Evolutionary conservation across 768 basidiomycete genomes (phyloP), one percentile per base, ranked within the genome.

Genomic region (Mycena rebaudengoi): DNA sequence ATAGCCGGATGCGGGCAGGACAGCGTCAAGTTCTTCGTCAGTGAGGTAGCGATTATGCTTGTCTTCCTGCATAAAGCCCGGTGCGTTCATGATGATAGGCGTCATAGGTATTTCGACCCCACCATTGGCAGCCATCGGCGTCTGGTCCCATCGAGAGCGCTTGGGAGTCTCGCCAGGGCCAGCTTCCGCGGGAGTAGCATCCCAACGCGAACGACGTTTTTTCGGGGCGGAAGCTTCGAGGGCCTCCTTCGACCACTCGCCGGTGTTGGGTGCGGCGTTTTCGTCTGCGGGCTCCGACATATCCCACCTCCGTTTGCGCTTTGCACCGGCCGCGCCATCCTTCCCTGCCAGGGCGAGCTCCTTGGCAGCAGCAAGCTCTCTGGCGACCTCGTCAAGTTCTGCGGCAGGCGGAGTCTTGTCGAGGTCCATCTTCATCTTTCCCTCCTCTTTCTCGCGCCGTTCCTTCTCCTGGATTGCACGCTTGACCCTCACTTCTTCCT

Each of bases 121-220:
- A 7, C 69, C 67, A 60, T 60, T 69, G 26, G 85, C 77, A 5
- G 88, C 81, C 51, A 85, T 84, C 7, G 98, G 96, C 18, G 95
- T 93, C 78, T 98, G 95, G 76, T 99, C 98, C 98, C 97, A 99
- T 51, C 96, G 88, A 28, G 96, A 98, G 50, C 91, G 90, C 75
- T 96, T 96, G 28, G 93, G 92, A 18, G 91, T 88, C 68, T 94
- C 89, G 39, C 82, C 79, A 35, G 79, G 75, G 32, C 73, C 70
- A 57, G 81, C 84, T 59, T 95, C 94, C 5, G 90, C 86, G 12
- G 96, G 95, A 0, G 95, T 88, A 53, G 95, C 95, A 76, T 99
- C 97, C 97, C 97, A 98, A 49, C 97, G 86, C 58, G 96, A 98
- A 68, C 95, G 89, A 63, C 94, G 91, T 79, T 97, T 97, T 79